phyloP scores from a whole-genome alignment of 2,329 filamentous ascomycete species.

The Trichoderma atroviride region DNA sequence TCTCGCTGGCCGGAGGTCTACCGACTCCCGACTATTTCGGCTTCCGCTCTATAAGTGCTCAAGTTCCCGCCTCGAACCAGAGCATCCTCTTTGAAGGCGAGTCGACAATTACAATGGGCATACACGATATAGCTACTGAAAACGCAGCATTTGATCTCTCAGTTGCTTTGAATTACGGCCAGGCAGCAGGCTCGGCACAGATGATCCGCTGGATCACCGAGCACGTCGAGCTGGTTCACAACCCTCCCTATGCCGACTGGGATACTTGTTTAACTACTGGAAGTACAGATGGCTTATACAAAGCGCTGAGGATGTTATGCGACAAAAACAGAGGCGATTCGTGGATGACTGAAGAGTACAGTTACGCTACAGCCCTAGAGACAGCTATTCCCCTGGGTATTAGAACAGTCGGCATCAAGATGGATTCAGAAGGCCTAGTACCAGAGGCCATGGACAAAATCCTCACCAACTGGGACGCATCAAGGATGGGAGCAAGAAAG shows the following conservation, averaged over 20 bases:
- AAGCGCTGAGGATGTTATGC: conserved; percentile 66
- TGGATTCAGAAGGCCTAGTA: conserved; percentile 68
- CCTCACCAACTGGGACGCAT: conserved; percentile 64
- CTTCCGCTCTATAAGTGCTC: conserved; percentile 7
- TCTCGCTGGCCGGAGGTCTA: conserved; percentile 7
- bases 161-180: conserved; percentile 75
- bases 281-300: conserved; percentile 69
- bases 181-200: conserved; percentile 70
- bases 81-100: background rate
- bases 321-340: conserved; percentile 57
- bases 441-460: conserved; percentile 64
- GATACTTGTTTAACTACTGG: conserved; percentile 67
- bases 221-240: conserved; percentile 74
- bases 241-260: conserved; percentile 75
- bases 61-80: background rate
- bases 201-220: conserved; percentile 72
- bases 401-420: conserved; percentile 58
- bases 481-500: conserved; percentile 40
- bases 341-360: conserved; percentile 41
- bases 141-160: conserved; percentile 31
- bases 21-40: conserved; percentile 6
- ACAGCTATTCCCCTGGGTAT: conserved; percentile 3
- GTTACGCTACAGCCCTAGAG: conserved; percentile 1
- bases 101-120: conserved; percentile 4
- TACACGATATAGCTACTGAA: conserved; percentile 21